phyloP scores from a whole-genome alignment of 2,329 filamentous ascomycete genomes.

The Colletotrichum tanaceti region DNA sequence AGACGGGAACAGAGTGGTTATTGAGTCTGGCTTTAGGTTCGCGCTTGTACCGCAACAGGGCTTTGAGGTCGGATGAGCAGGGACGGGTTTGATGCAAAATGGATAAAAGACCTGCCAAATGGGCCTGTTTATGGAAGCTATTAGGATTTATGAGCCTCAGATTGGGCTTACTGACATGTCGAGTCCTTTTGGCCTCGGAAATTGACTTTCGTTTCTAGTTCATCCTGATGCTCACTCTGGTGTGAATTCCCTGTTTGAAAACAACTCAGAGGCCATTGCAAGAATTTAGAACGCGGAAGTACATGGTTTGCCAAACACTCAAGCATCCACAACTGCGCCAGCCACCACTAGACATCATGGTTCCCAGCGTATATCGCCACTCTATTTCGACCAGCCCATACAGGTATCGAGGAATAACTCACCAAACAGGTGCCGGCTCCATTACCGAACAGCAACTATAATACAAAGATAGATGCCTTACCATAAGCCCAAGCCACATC shows the following conservation, averaged over 20 bases:
- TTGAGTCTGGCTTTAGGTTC: slow-evolving; percentile 45
- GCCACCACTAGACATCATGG: background rate
- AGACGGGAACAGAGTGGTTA: slow-evolving; percentile 67
- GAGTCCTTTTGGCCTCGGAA: background rate
- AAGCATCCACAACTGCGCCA: slow-evolving; percentile 17
- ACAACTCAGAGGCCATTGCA: background rate
- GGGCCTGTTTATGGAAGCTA: background rate
- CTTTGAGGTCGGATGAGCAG: background rate
- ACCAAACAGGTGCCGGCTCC: background rate
- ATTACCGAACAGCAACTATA: too few species aligned
- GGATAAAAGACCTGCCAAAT: background rate
- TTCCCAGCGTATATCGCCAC: background rate
- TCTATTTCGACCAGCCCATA: background rate
- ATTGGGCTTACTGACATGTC: background rate
- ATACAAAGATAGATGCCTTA: background rate
- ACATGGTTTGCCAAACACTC: background rate
- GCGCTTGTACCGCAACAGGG: background rate
- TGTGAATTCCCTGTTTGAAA: too few species aligned
- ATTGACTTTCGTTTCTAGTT: background rate
- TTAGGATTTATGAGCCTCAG: background rate
- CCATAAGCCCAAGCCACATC: background rate
- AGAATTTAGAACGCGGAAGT: background rate
- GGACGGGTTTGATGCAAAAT: background rate
- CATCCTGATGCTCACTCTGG: background rate
- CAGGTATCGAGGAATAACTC: background rate